Conservation (phyloP, 345 rosid species). For the Boechera stricta region DNA sequence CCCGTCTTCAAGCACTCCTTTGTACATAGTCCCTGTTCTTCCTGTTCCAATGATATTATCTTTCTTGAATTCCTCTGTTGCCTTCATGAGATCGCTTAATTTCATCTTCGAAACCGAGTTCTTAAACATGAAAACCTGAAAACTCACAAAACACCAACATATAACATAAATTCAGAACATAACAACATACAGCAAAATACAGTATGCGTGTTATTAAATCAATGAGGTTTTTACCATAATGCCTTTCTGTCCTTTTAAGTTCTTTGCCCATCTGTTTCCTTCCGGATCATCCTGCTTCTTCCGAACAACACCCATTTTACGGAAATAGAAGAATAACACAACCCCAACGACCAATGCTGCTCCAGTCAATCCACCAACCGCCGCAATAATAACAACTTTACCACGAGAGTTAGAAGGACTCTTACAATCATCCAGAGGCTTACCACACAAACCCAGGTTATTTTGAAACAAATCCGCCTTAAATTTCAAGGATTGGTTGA, state of each 20-base stretch:
- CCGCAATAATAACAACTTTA: constrained; percentile 66
- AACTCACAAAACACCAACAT: constrained; percentile 29
- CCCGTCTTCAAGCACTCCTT: constrained; percentile 79
- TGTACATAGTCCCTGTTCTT: constrained; percentile 86
- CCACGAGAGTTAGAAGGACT: constrained; percentile 40
- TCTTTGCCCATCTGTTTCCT: constrained; percentile 90
- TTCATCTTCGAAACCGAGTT: constrained; percentile 77
- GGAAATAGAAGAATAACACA: constrained; percentile 59
- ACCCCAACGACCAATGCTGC: constrained; percentile 66
- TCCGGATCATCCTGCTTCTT: constrained; percentile 92
- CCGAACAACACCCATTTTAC: constrained; percentile 55
- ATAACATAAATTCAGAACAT: constrained; percentile 18
- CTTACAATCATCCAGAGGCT: constrained; percentile 53
- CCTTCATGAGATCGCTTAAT: constrained; percentile 86
- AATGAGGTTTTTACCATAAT: constrained; percentile 61
- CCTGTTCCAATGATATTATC: constrained; percentile 77
- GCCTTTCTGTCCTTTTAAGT: constrained; percentile 67
- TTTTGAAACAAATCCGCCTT: neutral
- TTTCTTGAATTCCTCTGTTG: constrained; percentile 82
- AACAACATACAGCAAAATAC: neutral
- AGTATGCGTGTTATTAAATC: neutral
- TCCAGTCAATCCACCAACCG: constrained; percentile 65
- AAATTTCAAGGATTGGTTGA: neutral
- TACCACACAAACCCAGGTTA: constrained; percentile 73
- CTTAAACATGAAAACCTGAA: constrained; percentile 89